Conservation (phyloP, 2,329 filamentous ascomycete species). For the Aspergillus persii region DNA sequence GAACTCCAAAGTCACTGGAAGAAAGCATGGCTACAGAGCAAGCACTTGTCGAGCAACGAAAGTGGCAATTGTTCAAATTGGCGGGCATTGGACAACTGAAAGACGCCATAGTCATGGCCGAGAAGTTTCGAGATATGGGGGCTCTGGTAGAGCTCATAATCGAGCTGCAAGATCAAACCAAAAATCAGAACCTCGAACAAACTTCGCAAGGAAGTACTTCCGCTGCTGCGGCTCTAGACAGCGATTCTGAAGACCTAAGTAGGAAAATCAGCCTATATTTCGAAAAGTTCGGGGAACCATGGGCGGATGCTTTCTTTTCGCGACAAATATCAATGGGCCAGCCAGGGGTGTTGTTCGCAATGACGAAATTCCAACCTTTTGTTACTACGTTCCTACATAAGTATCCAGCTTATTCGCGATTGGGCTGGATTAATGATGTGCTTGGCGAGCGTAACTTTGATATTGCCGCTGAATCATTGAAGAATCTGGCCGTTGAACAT, state of each 20-base stretch:
- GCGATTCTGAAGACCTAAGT: slow-evolving; percentile 34
- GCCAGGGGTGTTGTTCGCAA: slow-evolving; percentile 64
- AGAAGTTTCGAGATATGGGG: slow-evolving; percentile 62
- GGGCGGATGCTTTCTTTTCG: slow-evolving; percentile 72
- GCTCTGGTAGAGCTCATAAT: slow-evolving; percentile 55
- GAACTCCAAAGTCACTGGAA: slow-evolving; percentile 47
- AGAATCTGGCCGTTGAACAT: slow-evolving; percentile 65
- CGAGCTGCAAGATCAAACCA: slow-evolving; percentile 40
- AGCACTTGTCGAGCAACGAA: slow-evolving; percentile 43
- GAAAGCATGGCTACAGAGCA: slow-evolving; percentile 50
- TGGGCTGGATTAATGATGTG: slow-evolving; percentile 95
- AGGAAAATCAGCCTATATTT: slow-evolving; percentile 48
- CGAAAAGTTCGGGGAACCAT: slow-evolving; percentile 49
- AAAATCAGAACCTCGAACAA: slow-evolving; percentile 20
- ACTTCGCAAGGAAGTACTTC: slow-evolving; percentile 13
- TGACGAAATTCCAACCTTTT: slow-evolving; percentile 68
- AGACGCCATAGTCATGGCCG: slow-evolving; percentile 60
- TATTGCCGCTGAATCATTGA: slow-evolving; percentile 68
- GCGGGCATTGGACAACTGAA: slow-evolving; percentile 54
- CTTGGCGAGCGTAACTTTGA: slow-evolving; percentile 71
- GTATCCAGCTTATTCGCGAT: slow-evolving; percentile 67
- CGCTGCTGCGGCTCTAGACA: slow-evolving; percentile 15
- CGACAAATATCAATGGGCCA: slow-evolving; percentile 68
- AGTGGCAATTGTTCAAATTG: slow-evolving; percentile 48
- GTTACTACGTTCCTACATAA: slow-evolving; percentile 77